Base-by-base conservation (phyloP, 2,329 filamentous ascomycete genomes). In the Ustilaginoidea virens region DNA sequence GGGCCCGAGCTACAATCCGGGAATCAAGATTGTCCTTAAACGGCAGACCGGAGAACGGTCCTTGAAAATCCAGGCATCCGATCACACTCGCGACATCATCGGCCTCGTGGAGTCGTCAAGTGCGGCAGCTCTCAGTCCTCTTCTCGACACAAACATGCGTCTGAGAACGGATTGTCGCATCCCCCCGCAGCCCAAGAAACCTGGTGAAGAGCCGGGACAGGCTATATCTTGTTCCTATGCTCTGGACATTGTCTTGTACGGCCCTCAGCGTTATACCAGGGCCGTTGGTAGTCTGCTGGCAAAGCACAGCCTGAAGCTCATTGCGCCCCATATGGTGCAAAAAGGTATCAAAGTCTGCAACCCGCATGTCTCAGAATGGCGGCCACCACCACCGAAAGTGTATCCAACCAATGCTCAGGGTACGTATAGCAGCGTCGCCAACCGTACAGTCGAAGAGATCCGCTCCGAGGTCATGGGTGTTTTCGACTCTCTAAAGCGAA, bases 391-490 rank as follows among this genome's bases (percentile, higher is more conserved):
- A 3, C 44, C 49, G 6, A 46, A 47, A 22, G 44, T 46, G 10
- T 55, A 55, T 24, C 33, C 47, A 7, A 49, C 38, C 36, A 47
- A 42, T 31, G 37, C 42, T 32, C 37, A 48, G 32, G 36, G 36
- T 11, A 42, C 39, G 28, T 34, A 44, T 33, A 34, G 39, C n/a
- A 44, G 39, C 20, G 36, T 53, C 3, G 49, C 53, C 21, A 53
- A 48, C 27, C 69, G 82, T 18, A 87, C 81, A 1, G 74, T 76
- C 1, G 87, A 96, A 42, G 85, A 96, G 52, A 78, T 93, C 34
- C 77, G 79, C 7, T 75, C 73, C 37, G 85, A 93, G 33, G 79
- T 93, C 14, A 69, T 82, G 49, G 74, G 73, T 23, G 81, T 96
- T 47, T 93, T 98, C 43, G 85, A 94, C 54, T 78, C 76, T 6